Percentiles rank a stretch among this genome's conserved stretches.
Conservation (phyloP, 345 rosid species). For the Fremontodendron californicum region DNA sequence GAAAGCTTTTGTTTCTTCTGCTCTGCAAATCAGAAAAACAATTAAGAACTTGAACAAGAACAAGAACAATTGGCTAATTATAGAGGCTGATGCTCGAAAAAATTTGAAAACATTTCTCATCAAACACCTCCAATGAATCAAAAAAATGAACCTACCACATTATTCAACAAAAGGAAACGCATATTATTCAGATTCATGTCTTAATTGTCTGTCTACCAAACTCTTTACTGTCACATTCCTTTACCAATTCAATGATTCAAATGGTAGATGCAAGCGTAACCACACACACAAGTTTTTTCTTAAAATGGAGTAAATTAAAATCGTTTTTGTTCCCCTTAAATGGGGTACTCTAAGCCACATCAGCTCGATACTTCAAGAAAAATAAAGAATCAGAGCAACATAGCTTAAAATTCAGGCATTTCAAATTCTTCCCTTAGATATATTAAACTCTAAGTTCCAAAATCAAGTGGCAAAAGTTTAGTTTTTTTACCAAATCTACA, state of each 20-base stretch:
- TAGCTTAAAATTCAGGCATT: neutral
- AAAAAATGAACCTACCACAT: neutral
- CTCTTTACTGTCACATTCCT: neutral
- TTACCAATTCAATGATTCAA: neutral
- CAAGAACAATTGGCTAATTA: neutral
- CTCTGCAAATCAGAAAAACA: slow-evolving; percentile 42
- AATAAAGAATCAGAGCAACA: too few relatives aligned
- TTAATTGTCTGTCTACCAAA: neutral
- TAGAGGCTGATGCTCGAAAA: neutral
- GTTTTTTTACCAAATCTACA: neutral
- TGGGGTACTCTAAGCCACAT: neutral
- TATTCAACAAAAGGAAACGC: neutral
- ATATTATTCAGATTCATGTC: neutral
- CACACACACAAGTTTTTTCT: neutral
- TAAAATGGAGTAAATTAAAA: neutral
- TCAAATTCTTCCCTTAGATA: neutral
- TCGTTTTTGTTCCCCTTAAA: neutral
- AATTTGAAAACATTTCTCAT: neutral
- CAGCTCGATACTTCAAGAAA: too few relatives aligned
- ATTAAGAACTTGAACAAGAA: neutral
- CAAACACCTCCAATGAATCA: neutral
- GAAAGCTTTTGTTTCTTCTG: slow-evolving; percentile 78
- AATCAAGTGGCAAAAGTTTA: neutral
- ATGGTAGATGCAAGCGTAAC: neutral
- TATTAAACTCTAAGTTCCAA: neutral